A percentile compares a stretch with the other conserved stretches of the same genome.
Evolutionary conservation across 1,284 basidiomycete genomes (phyloP).

Genomic region (Microbotryum saponariae): DNA sequence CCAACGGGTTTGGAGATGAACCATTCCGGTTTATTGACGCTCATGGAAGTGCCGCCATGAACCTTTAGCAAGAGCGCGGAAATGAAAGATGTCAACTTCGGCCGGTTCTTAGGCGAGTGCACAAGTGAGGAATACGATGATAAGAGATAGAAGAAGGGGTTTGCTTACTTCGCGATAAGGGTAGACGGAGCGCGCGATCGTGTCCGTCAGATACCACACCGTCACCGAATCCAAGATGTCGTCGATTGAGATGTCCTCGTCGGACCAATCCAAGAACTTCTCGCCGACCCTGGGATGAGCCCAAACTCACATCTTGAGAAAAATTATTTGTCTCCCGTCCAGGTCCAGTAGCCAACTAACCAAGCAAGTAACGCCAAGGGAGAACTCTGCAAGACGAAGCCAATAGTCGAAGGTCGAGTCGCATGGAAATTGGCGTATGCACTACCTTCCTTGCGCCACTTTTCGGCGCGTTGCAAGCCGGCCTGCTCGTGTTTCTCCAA

Average conservation of each 20-base stretch:
- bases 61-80: constrained; percentile 17
- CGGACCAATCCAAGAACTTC: constrained; percentile 42
- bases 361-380: constrained; percentile 42
- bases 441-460: constrained; percentile 30
- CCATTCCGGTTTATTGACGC: constrained; percentile 34
- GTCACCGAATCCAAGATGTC: constrained; percentile 39
- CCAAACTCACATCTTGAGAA: background rate
- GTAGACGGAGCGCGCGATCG: constrained; percentile 42
- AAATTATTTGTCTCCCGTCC: background rate
- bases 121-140: constrained; percentile 1
- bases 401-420: constrained; percentile 43
- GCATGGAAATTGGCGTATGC: constrained; percentile 37
- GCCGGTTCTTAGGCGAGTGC: constrained; percentile 8
- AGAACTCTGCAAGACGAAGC: constrained; percentile 37
- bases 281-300: constrained; percentile 41
- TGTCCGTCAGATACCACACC: constrained; percentile 43
- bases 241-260: constrained; percentile 32
- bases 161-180: constrained; percentile 42
- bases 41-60: constrained; percentile 16
- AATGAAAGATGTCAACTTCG: constrained; percentile 10
- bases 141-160: background rate
- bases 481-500: constrained; percentile 17
- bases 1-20: constrained; percentile 32
- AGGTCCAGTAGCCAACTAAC: constrained; percentile 22
- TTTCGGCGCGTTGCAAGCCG: constrained; percentile 26